Percentiles rank a stretch among this genome's conserved stretches.
Evolutionary conservation across 2,329 filamentous ascomycete genomes (phyloP).

Genomic region (Coniella vitis): DNA sequence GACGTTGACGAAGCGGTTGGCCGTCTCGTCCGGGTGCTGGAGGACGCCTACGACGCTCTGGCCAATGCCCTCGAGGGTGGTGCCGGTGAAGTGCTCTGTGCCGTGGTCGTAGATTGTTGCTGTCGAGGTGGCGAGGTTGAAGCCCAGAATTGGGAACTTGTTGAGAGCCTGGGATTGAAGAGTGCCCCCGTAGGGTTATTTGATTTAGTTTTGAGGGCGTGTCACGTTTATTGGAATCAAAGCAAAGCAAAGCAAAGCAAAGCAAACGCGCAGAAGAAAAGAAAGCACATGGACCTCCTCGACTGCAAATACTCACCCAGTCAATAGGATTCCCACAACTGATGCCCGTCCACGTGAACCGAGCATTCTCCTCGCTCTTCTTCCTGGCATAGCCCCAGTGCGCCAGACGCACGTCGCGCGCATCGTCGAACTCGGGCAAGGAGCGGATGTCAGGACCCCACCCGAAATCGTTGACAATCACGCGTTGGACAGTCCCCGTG

Average conservation of each 20-base stretch:
- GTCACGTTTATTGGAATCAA: not conserved
- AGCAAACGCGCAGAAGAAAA: not conserved
- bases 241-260: not conserved
- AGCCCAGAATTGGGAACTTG: slow-evolving; percentile 24
- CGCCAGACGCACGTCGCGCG: slow-evolving; percentile 17
- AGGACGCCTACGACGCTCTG: slow-evolving; percentile 43
- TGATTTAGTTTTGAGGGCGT: not conserved
- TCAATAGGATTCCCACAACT: slow-evolving; percentile 26
- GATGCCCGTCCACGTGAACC: slow-evolving; percentile 25
- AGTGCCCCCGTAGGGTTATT: no score
- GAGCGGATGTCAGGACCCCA: slow-evolving; percentile 21
- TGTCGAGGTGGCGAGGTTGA: slow-evolving; percentile 19
- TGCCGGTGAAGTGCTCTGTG: slow-evolving; percentile 38
- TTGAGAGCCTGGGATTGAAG: slow-evolving; percentile 11
- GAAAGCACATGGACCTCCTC: no score
- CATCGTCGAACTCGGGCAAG: slow-evolving; percentile 21
- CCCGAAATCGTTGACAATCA: slow-evolving; percentile 21
- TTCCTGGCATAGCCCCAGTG: slow-evolving; percentile 20
- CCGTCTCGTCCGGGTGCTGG: slow-evolving; percentile 42
- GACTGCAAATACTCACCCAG: slow-evolving; percentile 24
- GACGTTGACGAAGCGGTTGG: slow-evolving; percentile 43
- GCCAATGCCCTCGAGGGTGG: slow-evolving; percentile 39
- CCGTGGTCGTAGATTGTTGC: slow-evolving; percentile 44
- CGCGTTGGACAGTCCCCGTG: slow-evolving; percentile 24
- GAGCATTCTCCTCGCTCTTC: slow-evolving; percentile 16